phyloP scores from a whole-genome alignment of 1,139 yeast genomes.

The Taiozyma onychis region DNA sequence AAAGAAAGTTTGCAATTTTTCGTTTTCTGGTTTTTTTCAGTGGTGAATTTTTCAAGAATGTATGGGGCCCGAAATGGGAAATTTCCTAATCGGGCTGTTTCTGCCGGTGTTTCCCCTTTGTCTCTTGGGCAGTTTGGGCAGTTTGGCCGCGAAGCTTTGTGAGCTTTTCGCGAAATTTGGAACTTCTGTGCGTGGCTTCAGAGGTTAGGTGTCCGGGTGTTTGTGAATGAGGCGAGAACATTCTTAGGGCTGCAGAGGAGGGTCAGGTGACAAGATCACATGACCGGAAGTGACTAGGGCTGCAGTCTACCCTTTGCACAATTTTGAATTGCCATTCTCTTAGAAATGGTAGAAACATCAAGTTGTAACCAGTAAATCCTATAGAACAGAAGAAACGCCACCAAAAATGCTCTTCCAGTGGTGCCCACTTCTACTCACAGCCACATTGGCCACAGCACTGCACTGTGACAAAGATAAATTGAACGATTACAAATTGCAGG shows the following conservation, averaged over 20 bases:
- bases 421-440: background rate
- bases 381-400: background rate
- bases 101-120: background rate
- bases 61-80: background rate
- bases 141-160: background rate
- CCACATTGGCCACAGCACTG: background rate
- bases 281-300: background rate
- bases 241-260: background rate
- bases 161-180: background rate
- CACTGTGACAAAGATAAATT: conserved; percentile 16
- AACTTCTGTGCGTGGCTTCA: background rate
- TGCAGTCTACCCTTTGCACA: background rate
- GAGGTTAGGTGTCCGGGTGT: conserved; percentile 9
- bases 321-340: too few species aligned
- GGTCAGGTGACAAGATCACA: background rate
- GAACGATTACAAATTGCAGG: conserved; percentile 15
- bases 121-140: background rate
- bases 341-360: too few species aligned
- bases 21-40: background rate
- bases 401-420: background rate
- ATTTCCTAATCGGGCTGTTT: conserved; percentile 4
- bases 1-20: background rate
- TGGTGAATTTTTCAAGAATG: background rate
- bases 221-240: background rate
- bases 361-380: background rate